These are phyloP conservation scores for Apiospora aurea DNA, from an alignment of 2,329 filamentous ascomycete species.

Conservation along the genomic window DNA sequence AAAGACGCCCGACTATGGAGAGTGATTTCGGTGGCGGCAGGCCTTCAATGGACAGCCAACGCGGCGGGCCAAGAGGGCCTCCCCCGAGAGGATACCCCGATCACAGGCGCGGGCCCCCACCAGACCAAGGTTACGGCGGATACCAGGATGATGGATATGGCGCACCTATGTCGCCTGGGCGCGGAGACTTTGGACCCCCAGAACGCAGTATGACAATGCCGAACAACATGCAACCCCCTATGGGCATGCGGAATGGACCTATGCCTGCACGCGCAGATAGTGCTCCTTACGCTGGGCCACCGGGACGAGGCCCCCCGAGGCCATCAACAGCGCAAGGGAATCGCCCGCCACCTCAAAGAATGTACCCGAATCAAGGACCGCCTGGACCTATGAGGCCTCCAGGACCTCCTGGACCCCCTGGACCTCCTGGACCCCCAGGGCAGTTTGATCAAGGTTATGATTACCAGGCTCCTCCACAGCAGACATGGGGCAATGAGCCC, in stretches of 20 bases:
- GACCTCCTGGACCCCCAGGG: slow-evolving; percentile 21
- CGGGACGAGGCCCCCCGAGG: slow-evolving; percentile 55
- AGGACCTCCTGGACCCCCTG: slow-evolving; percentile 18
- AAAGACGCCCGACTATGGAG: slow-evolving; percentile 44
- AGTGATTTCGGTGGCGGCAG: slow-evolving; percentile 38
- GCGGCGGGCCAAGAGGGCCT: slow-evolving; percentile 44
- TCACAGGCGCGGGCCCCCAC: slow-evolving; percentile 44
- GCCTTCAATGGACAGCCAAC: slow-evolving; percentile 44
- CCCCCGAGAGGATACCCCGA: slow-evolving; percentile 47
- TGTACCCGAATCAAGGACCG: slow-evolving; percentile 55
- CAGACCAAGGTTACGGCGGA: slow-evolving; percentile 44
- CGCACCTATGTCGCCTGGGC: slow-evolving; percentile 44
- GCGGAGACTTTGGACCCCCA: slow-evolving; percentile 57
- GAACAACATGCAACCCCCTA: slow-evolving; percentile 49
- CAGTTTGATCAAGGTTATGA: slow-evolving; percentile 25
- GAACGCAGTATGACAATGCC: slow-evolving; percentile 70
- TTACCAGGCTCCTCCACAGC: slow-evolving; percentile 38
- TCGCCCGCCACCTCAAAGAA: slow-evolving; percentile 60
- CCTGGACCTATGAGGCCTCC: slow-evolving; percentile 39
- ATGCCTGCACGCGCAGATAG: slow-evolving; percentile 50
- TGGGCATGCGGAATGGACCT: slow-evolving; percentile 46
- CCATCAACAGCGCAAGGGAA: slow-evolving; percentile 63
- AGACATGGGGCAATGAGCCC: slow-evolving; percentile 45
- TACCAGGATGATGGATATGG: slow-evolving; percentile 43
- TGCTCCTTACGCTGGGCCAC: slow-evolving; percentile 54